Conservation (phyloP, 768 basidiomycete genomes). For the Termitomyces sp. region DNA sequence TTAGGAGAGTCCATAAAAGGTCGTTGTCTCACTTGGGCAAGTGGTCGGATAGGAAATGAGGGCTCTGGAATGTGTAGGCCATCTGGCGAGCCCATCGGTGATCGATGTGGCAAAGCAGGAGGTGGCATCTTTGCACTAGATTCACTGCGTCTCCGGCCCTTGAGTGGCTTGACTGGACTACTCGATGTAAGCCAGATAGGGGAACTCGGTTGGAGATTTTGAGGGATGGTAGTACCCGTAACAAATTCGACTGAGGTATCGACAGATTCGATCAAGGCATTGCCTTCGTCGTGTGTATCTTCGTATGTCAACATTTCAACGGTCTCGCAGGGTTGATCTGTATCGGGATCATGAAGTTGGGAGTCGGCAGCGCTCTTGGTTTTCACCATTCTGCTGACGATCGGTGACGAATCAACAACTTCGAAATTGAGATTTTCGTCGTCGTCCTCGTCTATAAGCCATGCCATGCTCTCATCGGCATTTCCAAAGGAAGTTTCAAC, state of each 20-base stretch:
- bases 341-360: neutral
- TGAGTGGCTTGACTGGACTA: slow-evolving; percentile 11
- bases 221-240: neutral
- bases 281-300: neutral
- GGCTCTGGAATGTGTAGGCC: slow-evolving; percentile 18
- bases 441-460: slow-evolving; percentile 65
- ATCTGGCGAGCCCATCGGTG: slow-evolving; percentile 12
- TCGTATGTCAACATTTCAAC: slow-evolving; percentile 1
- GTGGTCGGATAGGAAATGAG: slow-evolving; percentile 25
- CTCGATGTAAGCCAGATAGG: slow-evolving; percentile 10
- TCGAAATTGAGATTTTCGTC: slow-evolving; percentile 58
- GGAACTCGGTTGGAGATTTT: slow-evolving; percentile 3
- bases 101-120: slow-evolving; percentile 19
- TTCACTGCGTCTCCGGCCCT: neutral
- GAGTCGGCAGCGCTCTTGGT: neutral
- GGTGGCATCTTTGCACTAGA: slow-evolving; percentile 23
- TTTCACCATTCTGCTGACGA: slow-evolving; percentile 9
- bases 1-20: slow-evolving; percentile 23
- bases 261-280: slow-evolving; percentile 24
- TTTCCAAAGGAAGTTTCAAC: neutral
- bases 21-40: slow-evolving; percentile 17
- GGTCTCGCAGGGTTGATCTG: slow-evolving; percentile 23
- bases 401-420: slow-evolving; percentile 51
- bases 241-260: slow-evolving; percentile 16
- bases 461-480: slow-evolving; percentile 44